These are phyloP conservation scores for Phytophthora pluvialis DNA, from an alignment of 352 stramenopile genomes.

Conservation along the genomic window DNA sequence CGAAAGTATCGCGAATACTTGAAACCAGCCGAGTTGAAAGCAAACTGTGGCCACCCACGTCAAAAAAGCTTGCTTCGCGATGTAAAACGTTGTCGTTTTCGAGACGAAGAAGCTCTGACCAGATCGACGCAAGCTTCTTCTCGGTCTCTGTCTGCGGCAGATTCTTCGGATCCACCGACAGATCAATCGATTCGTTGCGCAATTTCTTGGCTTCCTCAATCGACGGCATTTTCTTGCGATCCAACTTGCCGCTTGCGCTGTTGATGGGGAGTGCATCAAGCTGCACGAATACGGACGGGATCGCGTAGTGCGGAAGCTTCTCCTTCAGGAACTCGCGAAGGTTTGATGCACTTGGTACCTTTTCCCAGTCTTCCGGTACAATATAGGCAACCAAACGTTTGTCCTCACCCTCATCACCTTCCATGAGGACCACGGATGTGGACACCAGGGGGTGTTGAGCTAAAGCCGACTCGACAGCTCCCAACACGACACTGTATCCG, in stretches of 20 bases:
- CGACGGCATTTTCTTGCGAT: constrained; percentile 87
- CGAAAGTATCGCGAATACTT: constrained; percentile 69
- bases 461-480: constrained; percentile 91
- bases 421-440: constrained; percentile 91
- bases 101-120: constrained; percentile 71
- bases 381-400: constrained; percentile 95
- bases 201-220: constrained; percentile 72
- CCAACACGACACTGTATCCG: constrained; percentile 94
- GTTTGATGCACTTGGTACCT: constrained; percentile 63
- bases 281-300: constrained; percentile 83
- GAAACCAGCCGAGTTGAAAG: constrained; percentile 78
- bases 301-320: constrained; percentile 85
- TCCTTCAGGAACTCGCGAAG: constrained; percentile 74
- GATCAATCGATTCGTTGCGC: constrained; percentile 81
- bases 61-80: constrained; percentile 78
- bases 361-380: constrained; percentile 77
- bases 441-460: constrained; percentile 85
- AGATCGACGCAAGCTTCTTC: constrained; percentile 62
- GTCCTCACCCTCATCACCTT: constrained; percentile 83
- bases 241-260: constrained; percentile 87
- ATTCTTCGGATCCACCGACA: constrained; percentile 46
- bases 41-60: constrained; percentile 82
- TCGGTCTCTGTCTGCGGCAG: constrained; percentile 69
- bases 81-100: constrained; percentile 61
- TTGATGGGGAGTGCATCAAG: constrained; percentile 89